These are phyloP conservation scores for Cercophora scortea DNA, from an alignment of 495 filamentous ascomycete species.

Conservation along the genomic window DNA sequence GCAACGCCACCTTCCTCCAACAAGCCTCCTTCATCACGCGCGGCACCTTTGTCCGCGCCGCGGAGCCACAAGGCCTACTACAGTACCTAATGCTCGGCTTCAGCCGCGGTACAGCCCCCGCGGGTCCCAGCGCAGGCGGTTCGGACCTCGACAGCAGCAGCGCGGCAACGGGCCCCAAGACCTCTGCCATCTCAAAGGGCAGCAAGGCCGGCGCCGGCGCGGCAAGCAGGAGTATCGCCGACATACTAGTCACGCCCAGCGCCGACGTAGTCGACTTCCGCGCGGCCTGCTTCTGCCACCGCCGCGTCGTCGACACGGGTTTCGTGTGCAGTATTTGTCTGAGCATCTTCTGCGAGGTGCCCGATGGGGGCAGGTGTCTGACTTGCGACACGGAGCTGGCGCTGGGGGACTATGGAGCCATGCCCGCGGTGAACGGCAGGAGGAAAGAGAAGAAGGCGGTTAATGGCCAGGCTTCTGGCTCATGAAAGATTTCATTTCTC, in stretches of 20 bases:
- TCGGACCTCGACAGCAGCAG: background rate
- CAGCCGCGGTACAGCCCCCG: constrained; percentile 31
- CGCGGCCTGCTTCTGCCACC: constrained; percentile 94
- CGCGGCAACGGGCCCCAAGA: background rate
- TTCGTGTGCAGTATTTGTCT: constrained; percentile 95
- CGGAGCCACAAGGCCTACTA: constrained; percentile 55
- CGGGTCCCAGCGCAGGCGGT: constrained; percentile 1
- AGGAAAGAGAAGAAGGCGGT: constrained; percentile 48
- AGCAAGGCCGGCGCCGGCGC: constrained; percentile 1
- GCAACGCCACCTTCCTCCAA: constrained; percentile 80
- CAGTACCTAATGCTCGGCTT: constrained; percentile 97
- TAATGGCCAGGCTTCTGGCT: background rate
- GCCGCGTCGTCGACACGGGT: constrained; percentile 81
- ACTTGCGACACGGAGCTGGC: constrained; percentile 86
- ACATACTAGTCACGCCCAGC: constrained; percentile 61
- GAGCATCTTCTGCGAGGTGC: constrained; percentile 55
- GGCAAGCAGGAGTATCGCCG: constrained; percentile 8
- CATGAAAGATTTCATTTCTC: constrained; percentile 1
- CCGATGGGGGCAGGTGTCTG: constrained; percentile 58
- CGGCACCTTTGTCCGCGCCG: constrained; percentile 77
- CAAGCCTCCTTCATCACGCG: constrained; percentile 87
- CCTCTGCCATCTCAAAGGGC: background rate
- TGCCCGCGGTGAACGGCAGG: constrained; percentile 49
- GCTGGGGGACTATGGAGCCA: constrained; percentile 63
- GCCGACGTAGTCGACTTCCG: constrained; percentile 91